Conservation (phyloP, 306 rosid species). For the Spatholobus suberectus region DNA sequence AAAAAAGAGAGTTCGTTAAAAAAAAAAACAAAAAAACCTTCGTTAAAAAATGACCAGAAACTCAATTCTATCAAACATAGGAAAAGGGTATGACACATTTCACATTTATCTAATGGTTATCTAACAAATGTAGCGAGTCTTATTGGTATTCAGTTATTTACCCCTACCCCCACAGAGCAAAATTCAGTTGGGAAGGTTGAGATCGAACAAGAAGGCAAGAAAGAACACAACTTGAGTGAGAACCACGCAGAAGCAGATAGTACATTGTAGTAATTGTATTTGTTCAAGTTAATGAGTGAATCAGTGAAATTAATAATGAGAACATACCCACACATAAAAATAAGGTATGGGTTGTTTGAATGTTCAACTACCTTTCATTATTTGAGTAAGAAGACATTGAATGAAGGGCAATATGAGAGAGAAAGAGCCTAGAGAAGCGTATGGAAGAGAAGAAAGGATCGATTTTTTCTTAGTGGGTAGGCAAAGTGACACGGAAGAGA, state of each 20-base stretch:
- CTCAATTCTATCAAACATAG: constrained; percentile 7
- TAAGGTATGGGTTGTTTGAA: not conserved
- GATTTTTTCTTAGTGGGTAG: constrained; percentile 63
- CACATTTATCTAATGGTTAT: not conserved
- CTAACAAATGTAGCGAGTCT: not conserved
- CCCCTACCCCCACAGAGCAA: constrained; percentile 7
- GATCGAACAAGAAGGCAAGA: not conserved
- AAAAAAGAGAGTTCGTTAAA: constrained; percentile 32
- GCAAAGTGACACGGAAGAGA: constrained; percentile 60
- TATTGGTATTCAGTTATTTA: not conserved
- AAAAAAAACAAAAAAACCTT: not conserved
- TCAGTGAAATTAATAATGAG: constrained; percentile 25
- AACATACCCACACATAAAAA: constrained; percentile 37
- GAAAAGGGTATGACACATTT: not conserved
- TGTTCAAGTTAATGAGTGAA: constrained; percentile 9
- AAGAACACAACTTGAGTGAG: constrained; percentile 24
- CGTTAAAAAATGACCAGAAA: not conserved
- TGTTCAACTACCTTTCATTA: constrained; percentile 30
- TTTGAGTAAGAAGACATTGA: constrained; percentile 33
- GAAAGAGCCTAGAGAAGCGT: constrained; percentile 10
- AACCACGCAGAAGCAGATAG: not conserved
- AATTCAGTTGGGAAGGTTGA: not conserved
- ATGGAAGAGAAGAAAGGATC: constrained; percentile 48
- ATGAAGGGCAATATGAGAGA: constrained; percentile 37
- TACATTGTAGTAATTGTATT: not conserved